phyloP scores from a whole-genome alignment of 1,284 basidiomycete species.

The Thecaphora frezii region DNA sequence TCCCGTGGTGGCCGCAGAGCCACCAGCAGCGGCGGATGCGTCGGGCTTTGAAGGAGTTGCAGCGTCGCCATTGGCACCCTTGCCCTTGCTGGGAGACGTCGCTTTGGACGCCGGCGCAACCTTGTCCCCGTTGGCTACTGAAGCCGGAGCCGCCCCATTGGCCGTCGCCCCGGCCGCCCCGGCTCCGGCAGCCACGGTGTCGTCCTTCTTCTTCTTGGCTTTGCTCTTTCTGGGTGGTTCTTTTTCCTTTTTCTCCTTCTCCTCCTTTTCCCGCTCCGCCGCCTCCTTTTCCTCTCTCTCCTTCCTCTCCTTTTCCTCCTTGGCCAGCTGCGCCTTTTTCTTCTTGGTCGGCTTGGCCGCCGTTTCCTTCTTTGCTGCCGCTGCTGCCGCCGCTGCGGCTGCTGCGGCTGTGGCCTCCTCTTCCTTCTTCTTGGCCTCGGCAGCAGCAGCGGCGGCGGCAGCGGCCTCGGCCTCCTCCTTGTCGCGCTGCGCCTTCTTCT shows the following conservation, averaged over 20 bases:
- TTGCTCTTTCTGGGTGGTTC: constrained; percentile 33
- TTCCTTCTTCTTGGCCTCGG: constrained; percentile 27
- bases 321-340: constrained; percentile 46
- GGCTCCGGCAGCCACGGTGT: constrained; percentile 23
- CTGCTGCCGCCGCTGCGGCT: constrained; percentile 24
- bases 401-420: constrained; percentile 21
- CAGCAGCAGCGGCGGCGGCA: constrained; percentile 24
- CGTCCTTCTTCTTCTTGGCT: constrained; percentile 39
- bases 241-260: constrained; percentile 1
- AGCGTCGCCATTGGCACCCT: background rate
- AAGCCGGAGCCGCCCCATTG: constrained; percentile 13
- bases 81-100: background rate
- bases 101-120: background rate
- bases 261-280: constrained; percentile 1
- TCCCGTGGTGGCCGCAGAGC: background rate
- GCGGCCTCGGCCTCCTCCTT: constrained; percentile 36
- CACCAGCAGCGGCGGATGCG: background rate
- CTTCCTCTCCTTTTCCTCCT: constrained; percentile 35
- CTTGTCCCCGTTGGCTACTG: constrained; percentile 25
- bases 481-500: constrained; percentile 41
- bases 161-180: constrained; percentile 20
- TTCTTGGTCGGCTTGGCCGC: constrained; percentile 30
- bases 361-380: constrained; percentile 41
- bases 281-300: constrained; percentile 23
- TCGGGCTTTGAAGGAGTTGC: background rate